Conservation (phyloP, 106 monocot genomes). For the Phalaenopsis aphrodite region DNA sequence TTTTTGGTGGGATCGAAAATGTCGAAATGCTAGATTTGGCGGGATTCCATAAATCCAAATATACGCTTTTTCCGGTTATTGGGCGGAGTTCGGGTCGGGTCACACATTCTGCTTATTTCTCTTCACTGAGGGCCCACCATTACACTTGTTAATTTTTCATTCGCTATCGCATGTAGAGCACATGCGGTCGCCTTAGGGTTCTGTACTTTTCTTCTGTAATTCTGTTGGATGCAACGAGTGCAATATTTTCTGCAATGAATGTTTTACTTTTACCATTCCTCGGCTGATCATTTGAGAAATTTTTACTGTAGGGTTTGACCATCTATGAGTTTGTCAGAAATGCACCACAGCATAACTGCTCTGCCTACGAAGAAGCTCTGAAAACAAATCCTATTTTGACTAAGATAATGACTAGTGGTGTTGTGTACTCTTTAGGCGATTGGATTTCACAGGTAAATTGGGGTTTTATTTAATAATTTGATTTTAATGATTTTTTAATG, state of each 20-base stretch:
- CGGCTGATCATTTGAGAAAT: not conserved
- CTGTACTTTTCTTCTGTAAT: too few relatives aligned
- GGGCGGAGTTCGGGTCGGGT: too few relatives aligned
- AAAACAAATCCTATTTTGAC: conserved; percentile 86
- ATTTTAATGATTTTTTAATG: not conserved
- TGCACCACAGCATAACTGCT: conserved; percentile 91
- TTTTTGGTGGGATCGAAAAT: too few relatives aligned
- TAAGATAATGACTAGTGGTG: conserved; percentile 97
- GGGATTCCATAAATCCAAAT: too few relatives aligned
- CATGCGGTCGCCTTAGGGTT: too few relatives aligned
- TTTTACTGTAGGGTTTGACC: conserved; percentile 72
- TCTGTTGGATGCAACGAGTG: too few relatives aligned
- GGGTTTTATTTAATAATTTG: not conserved
- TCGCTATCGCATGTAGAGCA: too few relatives aligned
- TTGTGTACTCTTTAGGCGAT: conserved; percentile 90
- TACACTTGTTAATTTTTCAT: too few relatives aligned
- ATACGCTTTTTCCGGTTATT: too few relatives aligned
- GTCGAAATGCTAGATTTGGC: too few relatives aligned
- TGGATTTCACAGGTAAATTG: conserved; percentile 87
- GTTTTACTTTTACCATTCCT: not conserved
- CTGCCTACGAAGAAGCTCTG: conserved; percentile 89
- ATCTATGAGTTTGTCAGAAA: conserved; percentile 84
- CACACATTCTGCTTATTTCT: too few relatives aligned
- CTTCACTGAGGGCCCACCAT: too few relatives aligned
- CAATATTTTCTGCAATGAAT: not conserved